phyloP scores from a whole-genome alignment of 768 basidiomycete genomes.

The Lactifluus piperatus region DNA sequence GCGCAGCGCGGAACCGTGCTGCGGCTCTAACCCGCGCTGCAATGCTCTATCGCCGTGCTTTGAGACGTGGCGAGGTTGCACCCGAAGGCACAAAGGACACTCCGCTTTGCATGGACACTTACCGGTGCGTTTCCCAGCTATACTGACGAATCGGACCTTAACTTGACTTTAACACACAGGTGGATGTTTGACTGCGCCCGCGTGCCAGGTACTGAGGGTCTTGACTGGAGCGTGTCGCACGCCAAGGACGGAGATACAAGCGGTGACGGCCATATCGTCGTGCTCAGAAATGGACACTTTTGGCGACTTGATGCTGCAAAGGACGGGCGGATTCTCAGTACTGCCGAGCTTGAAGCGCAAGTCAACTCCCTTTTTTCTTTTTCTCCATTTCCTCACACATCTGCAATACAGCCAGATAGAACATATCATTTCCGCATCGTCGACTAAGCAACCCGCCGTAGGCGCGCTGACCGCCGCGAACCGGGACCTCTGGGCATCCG shows the following conservation, averaged over 20 bases:
- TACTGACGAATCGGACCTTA: background rate
- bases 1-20: constrained; percentile 47
- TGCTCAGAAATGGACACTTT: constrained; percentile 74
- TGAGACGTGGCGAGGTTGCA: constrained; percentile 55
- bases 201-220: constrained; percentile 60
- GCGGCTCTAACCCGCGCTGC: constrained; percentile 62
- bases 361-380: constrained; percentile 4
- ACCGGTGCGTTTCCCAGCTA: constrained; percentile 39
- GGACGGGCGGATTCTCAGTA: constrained; percentile 51
- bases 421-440: constrained; percentile 58
- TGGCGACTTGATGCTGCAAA: constrained; percentile 68
- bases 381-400: background rate
- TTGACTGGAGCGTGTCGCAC: constrained; percentile 71
- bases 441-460: constrained; percentile 48
- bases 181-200: constrained; percentile 94
- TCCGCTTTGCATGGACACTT: constrained; percentile 81
- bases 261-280: constrained; percentile 70
- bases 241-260: constrained; percentile 48
- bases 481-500: constrained; percentile 76
- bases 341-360: constrained; percentile 56
- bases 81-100: constrained; percentile 63
- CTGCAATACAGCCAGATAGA: constrained; percentile 49
- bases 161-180: constrained; percentile 29
- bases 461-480: constrained; percentile 74
- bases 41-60: constrained; percentile 63